Evolutionary conservation across 805 yeast species (phyloP).

Genomic region (Lipomyces mesembrius): DNA sequence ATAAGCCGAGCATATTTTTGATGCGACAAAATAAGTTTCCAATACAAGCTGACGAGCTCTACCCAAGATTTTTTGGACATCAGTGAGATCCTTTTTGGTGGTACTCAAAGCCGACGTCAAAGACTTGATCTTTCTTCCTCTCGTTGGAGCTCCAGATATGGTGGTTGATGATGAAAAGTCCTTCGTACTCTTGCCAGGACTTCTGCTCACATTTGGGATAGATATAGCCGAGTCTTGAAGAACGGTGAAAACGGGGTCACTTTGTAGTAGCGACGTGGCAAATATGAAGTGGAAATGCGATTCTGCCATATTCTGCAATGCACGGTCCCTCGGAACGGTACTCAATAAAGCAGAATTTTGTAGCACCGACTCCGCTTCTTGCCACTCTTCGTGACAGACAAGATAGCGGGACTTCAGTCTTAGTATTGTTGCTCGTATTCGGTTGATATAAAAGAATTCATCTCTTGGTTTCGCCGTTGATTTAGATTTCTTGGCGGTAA

Average conservation of each 20-base stretch:
- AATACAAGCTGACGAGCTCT: constrained; percentile 20
- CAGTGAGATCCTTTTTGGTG: constrained; percentile 7
- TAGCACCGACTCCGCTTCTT: constrained; percentile 15
- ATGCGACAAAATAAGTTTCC: constrained; percentile 17
- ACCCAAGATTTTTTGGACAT: constrained; percentile 14
- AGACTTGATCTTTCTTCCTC: constrained; percentile 4
- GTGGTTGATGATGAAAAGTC: background rate
- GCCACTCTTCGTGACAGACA: constrained; percentile 11
- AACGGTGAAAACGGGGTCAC: constrained; percentile 57
- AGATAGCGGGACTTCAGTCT: constrained; percentile 7
- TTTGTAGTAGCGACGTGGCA: constrained; percentile 37
- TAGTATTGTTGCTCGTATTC: constrained; percentile 8
- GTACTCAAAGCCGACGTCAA: background rate
- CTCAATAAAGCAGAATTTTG: constrained; percentile 5
- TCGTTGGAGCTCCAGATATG: constrained; percentile 5
- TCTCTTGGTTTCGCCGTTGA: background rate
- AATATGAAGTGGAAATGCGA: constrained; percentile 31
- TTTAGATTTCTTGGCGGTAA: background rate
- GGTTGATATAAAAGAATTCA: constrained; percentile 5
- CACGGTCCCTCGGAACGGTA: constrained; percentile 13
- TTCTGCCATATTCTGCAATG: constrained; percentile 26
- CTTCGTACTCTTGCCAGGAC: constrained; percentile 4
- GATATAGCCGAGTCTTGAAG: constrained; percentile 58
- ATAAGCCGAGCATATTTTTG: constrained; percentile 15
- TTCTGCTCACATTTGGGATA: constrained; percentile 45